Evolutionary conservation across 1,139 yeast species (phyloP).

Genomic region (Candida anutae): DNA sequence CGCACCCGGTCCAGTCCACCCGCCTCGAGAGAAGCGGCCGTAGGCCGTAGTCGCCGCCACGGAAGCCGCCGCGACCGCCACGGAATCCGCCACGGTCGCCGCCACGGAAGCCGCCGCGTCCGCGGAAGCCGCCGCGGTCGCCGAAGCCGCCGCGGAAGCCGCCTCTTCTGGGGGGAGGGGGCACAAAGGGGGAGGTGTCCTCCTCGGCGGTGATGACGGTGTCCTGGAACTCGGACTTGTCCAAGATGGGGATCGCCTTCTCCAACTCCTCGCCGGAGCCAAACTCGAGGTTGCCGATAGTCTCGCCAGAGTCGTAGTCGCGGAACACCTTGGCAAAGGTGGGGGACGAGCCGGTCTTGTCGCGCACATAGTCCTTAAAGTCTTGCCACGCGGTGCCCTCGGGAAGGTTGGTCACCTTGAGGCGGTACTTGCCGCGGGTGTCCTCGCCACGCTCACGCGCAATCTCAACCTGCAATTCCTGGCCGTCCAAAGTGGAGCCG

Average conservation of each 20-base stretch:
- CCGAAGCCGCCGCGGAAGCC: constrained; percentile 41
- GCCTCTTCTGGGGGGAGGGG: constrained; percentile 53
- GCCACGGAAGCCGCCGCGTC: constrained; percentile 22
- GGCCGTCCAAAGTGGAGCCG: constrained; percentile 53
- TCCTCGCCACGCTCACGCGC: constrained; percentile 48
- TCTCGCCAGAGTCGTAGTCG: constrained; percentile 51
- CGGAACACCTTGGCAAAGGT: constrained; percentile 67
- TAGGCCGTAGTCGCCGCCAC: constrained; percentile 28
- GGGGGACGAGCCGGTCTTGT: constrained; percentile 56
- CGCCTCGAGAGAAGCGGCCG: constrained; percentile 22
- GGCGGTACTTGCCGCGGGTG: constrained; percentile 67
- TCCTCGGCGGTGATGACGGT: constrained; percentile 59
- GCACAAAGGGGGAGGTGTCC: constrained; percentile 74
- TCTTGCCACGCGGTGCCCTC: constrained; percentile 82
- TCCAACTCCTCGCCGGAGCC: constrained; percentile 66
- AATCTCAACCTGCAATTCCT: constrained; percentile 57
- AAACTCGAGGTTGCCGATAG: constrained; percentile 74
- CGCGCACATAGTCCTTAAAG: constrained; percentile 72
- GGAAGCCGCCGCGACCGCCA: constrained; percentile 32
- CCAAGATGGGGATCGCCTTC: constrained; percentile 58
- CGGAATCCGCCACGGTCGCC: constrained; percentile 30
- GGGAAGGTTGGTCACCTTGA: constrained; percentile 60
- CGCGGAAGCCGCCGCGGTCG: constrained; percentile 23
- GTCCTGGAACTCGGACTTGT: constrained; percentile 69
- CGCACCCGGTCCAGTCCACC: constrained; percentile 20